Base-by-base conservation (phyloP, 2,329 filamentous ascomycete genomes). In the Sclerotinia trifoliorum region DNA sequence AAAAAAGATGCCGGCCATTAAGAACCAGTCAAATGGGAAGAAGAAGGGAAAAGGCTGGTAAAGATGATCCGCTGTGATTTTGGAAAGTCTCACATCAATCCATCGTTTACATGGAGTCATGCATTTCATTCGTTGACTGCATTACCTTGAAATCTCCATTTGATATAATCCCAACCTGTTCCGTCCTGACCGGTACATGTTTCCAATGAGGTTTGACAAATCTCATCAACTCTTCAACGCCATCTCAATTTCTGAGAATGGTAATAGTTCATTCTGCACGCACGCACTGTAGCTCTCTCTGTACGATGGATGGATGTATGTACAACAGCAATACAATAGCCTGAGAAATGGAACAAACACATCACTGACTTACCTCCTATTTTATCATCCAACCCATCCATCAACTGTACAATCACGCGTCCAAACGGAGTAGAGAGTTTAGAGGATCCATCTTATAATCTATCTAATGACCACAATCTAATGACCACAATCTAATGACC, bases 211-310 rank as follows among this genome's bases (percentile, higher is more conserved):
- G 24, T 60, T 46, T 60, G 56, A 58, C 56, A 29, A 42, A 60
- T 60, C 39, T 58, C 39, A 46, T 21, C 56, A n/a, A 2, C 56
- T 58, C 39, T 58, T 29, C 56, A 15, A 2, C 56, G 56, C 56
- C 56, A 60, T 60, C 56, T 46, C 56, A 29, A 60, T 60, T 60
- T 60, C 24, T 46, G 56, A 46, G 56, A 44, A 44, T 44, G 44
- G n/a, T 26, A 44, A 44, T 44, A 58, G n/a, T 26, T 58, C 52
- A 32, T 55, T 5, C 29, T 54, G 26, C 7, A 26, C 19, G 4
- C 24, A 15, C 24, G 8, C 29, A 29, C 29, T n/a, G n/a, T n/a
- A n/a, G 29, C 29, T 13, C 10, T 4, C 32, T 24, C n/a, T 51
- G 21, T 21, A 49, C 11, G 48, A 11, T 24, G n/a, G 29, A 29